These are phyloP conservation scores for Aristolochia contorta DNA, from an alignment of 164 flowering plant species.

Conservation along the genomic window DNA sequence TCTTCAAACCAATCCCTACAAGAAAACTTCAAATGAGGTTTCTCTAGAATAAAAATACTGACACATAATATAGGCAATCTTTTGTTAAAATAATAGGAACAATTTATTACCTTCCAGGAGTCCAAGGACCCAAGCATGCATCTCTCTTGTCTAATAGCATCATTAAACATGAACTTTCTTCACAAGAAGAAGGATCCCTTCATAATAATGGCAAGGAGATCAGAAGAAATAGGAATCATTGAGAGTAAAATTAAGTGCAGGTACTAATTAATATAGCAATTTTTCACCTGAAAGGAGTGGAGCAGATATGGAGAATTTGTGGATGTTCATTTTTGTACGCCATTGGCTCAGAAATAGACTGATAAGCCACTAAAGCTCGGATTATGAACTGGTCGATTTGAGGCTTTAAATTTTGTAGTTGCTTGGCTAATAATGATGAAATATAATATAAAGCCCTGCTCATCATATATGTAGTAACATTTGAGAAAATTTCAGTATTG, in stretches of 20 bases:
- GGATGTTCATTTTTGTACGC: slow-evolving; percentile 67
- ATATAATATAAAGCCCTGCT: slow-evolving; percentile 77
- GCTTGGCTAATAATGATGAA: slow-evolving; percentile 39
- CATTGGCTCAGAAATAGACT: slow-evolving; percentile 82
- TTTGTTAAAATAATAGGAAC: neutral
- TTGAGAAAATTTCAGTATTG: neutral
- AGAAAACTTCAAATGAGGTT: neutral
- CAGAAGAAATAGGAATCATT: neutral
- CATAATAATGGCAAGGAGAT: slow-evolving; percentile 6
- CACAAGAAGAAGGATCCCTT: slow-evolving; percentile 72
- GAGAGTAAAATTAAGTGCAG: neutral
- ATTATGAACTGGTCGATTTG: slow-evolving; percentile 50
- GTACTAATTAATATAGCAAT: neutral
- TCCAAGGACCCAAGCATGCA: slow-evolving; percentile 97
- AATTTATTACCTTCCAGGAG: slow-evolving; percentile 75
- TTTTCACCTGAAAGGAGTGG: slow-evolving; percentile 74
- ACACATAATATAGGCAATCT: neutral
- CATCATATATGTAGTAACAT: slow-evolving; percentile 6
- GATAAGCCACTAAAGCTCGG: slow-evolving; percentile 63
- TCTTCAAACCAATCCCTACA: slow-evolving; percentile 97
- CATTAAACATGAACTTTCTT: slow-evolving; percentile 88
- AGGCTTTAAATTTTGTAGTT: slow-evolving; percentile 37
- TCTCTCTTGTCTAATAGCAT: slow-evolving; percentile 84
- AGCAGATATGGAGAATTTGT: slow-evolving; percentile 65
- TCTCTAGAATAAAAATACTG: neutral